Evolutionary conservation across 2,329 filamentous ascomycete species (phyloP).

Genomic region (Cladosporium sp.): DNA sequence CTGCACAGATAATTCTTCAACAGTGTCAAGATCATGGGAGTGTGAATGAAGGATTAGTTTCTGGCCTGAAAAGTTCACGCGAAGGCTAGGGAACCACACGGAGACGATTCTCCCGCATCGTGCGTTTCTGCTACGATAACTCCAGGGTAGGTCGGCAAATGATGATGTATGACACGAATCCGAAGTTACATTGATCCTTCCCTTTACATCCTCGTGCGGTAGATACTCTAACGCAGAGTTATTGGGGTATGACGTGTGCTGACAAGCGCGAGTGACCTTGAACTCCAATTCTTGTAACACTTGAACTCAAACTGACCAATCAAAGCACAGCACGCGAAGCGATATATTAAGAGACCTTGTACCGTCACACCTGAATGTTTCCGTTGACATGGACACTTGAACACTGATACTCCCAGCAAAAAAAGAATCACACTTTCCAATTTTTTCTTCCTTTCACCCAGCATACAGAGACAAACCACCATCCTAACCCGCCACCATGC

Average conservation of each 20-base stretch:
- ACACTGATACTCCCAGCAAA: not conserved
- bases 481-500: not conserved
- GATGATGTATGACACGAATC: not conserved
- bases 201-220: not conserved
- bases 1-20: too few species aligned
- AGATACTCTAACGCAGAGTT: not conserved
- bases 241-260: not conserved
- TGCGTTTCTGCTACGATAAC: not conserved
- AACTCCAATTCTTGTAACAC: not conserved
- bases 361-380: not conserved
- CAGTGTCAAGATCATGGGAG: not conserved
- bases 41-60: not conserved
- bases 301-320: constrained; percentile 14
- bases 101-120: not conserved
- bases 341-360: not conserved
- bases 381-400: too few species aligned
- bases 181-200: not conserved
- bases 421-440: not conserved
- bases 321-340: not conserved
- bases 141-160: not conserved
- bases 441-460: too few species aligned
- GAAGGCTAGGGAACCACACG: not conserved
- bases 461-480: not conserved
- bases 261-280: not conserved
- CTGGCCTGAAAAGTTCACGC: not conserved